Evolutionary conservation across 192 early-diverging fungal genomes (phyloP), one percentile per base, ranked within the genome.

Genomic region (Coemansia furcata): DNA sequence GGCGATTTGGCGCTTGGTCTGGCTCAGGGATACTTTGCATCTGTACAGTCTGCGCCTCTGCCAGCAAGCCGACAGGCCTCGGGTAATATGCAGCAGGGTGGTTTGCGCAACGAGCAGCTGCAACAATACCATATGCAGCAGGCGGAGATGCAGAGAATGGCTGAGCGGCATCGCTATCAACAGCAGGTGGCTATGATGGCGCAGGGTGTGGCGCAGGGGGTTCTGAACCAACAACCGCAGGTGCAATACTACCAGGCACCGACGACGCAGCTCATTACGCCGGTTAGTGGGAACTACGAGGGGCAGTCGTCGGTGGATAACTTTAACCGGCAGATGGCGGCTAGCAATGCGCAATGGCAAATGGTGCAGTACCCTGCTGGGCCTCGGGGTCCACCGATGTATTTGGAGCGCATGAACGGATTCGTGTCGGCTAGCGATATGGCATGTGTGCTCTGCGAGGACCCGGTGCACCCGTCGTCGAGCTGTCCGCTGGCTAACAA

Each of bases 361-460:
- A 29, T 23, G 26, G 6, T 29, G 26, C 23, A 12, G 39, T 42
- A 42, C 15, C 39, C 39, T 42, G 39, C 15, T 14, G 4, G 11
- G 39, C 12, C 0, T 42, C 11, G 39, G 12, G 15, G 6, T 19
- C 26, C 26, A 2, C 50, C 50, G 4, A 15, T 54, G 50, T 54
- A 54, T 15, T 2, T 30, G 26, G 50, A 54, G 50, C 12, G 11
- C 4, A 5, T 26, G 50, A 32, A 15, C 26, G 50, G 6, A 12
- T 3, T 15, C 15, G 3, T 29, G 50, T 3, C 50, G 50, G 12
- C 50, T 30, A 54, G 26, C 14, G 70, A 72, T n/a, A 36, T 75
- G 63, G 63, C 63, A 1, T 75, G 73, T 6, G 43, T 58, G 49
- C 38, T 75, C 37, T 75, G 73, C 36, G 52, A 65, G 7, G 55